These are phyloP conservation scores for Wickerhamomyces bisporus DNA, from an alignment of 805 yeast species.

Conservation along the genomic window DNA sequence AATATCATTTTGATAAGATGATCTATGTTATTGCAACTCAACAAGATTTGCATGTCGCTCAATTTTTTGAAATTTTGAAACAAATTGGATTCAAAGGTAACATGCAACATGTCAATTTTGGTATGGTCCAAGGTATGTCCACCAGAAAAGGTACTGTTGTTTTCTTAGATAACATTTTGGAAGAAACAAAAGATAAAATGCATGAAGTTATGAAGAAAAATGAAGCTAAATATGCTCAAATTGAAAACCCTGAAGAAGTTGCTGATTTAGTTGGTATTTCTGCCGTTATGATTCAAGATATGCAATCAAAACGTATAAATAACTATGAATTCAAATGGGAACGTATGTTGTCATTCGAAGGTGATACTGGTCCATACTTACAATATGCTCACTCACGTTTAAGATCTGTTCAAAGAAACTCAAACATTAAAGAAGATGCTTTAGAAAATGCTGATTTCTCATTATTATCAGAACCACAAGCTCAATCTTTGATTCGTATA, in stretches of 20 bases:
- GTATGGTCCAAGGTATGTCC: conserved; percentile 98
- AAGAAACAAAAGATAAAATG: conserved; percentile 91
- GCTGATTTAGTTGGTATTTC: conserved; percentile 96
- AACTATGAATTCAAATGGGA: conserved; percentile 97
- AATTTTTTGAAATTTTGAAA: conserved; percentile 89
- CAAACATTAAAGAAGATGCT: conserved; percentile 42
- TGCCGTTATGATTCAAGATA: conserved; percentile 98
- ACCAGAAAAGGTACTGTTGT: conserved; percentile 98
- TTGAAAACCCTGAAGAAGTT: conserved; percentile 87
- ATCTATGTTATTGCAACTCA: conserved; percentile 93
- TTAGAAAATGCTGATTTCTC: conserved; percentile 51
- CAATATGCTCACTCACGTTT: conserved; percentile 98
- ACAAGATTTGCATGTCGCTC: conserved; percentile 92
- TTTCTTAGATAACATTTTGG: conserved; percentile 89
- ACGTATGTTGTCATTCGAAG: conserved; percentile 96
- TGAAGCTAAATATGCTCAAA: conserved; percentile 85
- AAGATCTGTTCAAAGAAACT: conserved; percentile 88
- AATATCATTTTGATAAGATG: conserved; percentile 88
- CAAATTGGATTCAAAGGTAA: conserved; percentile 87
- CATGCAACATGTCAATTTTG: conserved; percentile 84
- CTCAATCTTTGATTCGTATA: conserved; percentile 65
- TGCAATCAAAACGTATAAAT: conserved; percentile 95
- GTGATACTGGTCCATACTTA: conserved; percentile 98
- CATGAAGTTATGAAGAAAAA: conserved; percentile 94
- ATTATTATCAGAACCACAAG: conserved; percentile 66